phyloP scores from a whole-genome alignment of 495 filamentous ascomycete species.

The Xylaria longipes region DNA sequence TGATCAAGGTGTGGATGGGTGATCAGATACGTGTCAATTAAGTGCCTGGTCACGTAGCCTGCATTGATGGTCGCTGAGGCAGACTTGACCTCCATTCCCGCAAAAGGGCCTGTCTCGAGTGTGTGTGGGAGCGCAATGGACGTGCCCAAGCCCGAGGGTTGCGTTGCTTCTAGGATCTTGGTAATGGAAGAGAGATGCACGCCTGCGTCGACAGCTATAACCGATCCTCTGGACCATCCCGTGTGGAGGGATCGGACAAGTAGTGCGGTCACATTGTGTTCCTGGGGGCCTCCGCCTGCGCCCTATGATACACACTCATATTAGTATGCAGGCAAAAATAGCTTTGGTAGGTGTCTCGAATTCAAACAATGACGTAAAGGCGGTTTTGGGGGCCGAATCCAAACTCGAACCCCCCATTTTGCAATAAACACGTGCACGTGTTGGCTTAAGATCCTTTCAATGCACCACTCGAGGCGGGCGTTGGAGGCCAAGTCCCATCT shows the following conservation, averaged over 20 bases:
- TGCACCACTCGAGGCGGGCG: neutral
- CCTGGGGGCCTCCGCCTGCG: conserved; percentile 85
- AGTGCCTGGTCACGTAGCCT: conserved; percentile 72
- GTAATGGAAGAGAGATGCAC: conserved; percentile 86
- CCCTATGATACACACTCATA: conserved; percentile 63
- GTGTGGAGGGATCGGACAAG: conserved; percentile 82
- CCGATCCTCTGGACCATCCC: conserved; percentile 77
- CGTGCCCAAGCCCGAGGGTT: conserved; percentile 54
- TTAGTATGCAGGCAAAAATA: conserved; percentile 32
- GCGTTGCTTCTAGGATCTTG: conserved; percentile 64
- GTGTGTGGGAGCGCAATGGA: conserved; percentile 40
- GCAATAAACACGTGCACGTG: neutral
- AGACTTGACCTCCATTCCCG: conserved; percentile 70
- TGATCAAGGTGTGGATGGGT: conserved; percentile 97
- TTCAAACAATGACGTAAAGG: neutral
- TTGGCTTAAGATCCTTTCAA: conserved; percentile 6
- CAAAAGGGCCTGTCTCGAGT: conserved; percentile 67
- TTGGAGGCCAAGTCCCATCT: neutral
- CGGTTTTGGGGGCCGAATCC: neutral
- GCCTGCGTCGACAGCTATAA: conserved; percentile 91
- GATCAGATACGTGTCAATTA: conserved; percentile 87
- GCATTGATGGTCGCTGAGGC: conserved; percentile 75
- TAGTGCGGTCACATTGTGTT: conserved; percentile 87
- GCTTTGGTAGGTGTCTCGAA: neutral
- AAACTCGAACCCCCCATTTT: neutral